Evolutionary conservation across 192 early-diverging fungal genomes (phyloP).

Genomic region (Gryganskiella cystojenkinii): DNA sequence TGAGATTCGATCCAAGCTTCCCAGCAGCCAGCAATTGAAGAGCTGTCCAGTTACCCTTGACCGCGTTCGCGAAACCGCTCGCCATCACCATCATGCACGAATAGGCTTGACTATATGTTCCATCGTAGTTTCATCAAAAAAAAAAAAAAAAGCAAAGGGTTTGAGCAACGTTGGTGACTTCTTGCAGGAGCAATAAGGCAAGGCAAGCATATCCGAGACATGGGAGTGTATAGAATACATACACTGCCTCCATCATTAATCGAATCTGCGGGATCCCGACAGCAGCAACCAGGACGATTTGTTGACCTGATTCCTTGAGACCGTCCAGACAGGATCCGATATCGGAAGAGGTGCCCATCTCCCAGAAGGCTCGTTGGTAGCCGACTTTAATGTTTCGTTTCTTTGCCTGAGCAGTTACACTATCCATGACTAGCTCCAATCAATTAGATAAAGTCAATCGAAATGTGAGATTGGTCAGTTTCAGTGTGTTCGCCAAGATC

Average conservation of each 20-base stretch:
- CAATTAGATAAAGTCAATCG: not conserved
- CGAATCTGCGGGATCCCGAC: constrained; percentile 41
- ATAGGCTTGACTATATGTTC: constrained; percentile 59
- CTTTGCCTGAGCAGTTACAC: constrained; percentile 38
- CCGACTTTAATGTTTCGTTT: constrained; percentile 45
- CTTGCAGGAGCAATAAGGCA: too few relatives aligned
- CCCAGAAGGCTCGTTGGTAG: constrained; percentile 50
- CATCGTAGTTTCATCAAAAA: not conserved
- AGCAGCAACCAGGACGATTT: constrained; percentile 60
- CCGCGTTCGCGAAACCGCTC: constrained; percentile 50
- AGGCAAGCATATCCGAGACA: too few relatives aligned
- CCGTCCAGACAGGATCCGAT: constrained; percentile 25
- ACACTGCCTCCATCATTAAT: constrained; percentile 54
- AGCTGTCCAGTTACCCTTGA: constrained; percentile 39
- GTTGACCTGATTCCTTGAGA: constrained; percentile 51
- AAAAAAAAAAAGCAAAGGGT: not conserved
- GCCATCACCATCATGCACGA: constrained; percentile 68
- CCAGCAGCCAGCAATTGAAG: constrained; percentile 27
- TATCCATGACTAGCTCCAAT: constrained; percentile 52
- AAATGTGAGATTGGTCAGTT: not conserved
- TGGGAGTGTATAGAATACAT: constrained; percentile 2
- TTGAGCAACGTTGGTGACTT: too few relatives aligned
- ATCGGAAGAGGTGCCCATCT: constrained; percentile 34
- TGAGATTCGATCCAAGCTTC: constrained; percentile 40
- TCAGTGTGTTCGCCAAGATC: too few relatives aligned